Evolutionary conservation across 495 filamentous ascomycete genomes (phyloP), one percentile per base, ranked within the genome.

Genomic region (Durotheca rogersii): DNA sequence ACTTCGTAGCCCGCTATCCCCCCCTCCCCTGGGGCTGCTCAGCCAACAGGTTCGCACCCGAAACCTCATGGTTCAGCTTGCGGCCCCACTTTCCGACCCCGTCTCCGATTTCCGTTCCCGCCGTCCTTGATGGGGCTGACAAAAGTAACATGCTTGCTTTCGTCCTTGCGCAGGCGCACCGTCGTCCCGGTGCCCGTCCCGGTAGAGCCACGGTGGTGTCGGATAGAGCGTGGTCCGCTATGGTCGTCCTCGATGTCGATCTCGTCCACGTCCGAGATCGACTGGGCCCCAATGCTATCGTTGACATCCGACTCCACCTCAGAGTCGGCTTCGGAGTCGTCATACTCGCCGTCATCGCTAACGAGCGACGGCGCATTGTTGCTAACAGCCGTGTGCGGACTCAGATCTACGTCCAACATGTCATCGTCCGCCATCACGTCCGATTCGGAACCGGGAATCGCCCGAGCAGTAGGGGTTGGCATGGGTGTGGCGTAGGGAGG

Each of bases 301-400:
- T 70, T 69, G 30, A 62, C 59, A 6, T 76, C 74, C 5, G 72
- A 75, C 7, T 58, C 61, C 7, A 71, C 67, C 19, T 66, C 63
- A 1, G 73, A 75, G 11, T 68, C 70, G 23, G 70, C 73, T 38
- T 72, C 70, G 1, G 72, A 76, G 41, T 83, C 81, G 49, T 83
- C 84, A 58, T 90, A 87, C 58, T 87, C 84, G 43, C 82, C 86
- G 62, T 91, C 86, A 66, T 96, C 90, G 69, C 87, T 91, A 53
- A 95, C 88, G 43, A 96, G 72, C 32, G 88, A 92, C 9, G 90
- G 90, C 7, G 87, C 86, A 40, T 79, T 79, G 65, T 92, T 90
- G 58, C 87, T 88, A 25, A 88, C 81, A 21, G 85, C 72, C 4
- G 89, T 89, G 53, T 89, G 81, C 6, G 90, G 90, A 58, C 87